These are phyloP conservation scores for Yarrowia galli DNA, from an alignment of 1,139 yeast species.

Conservation along the genomic window DNA sequence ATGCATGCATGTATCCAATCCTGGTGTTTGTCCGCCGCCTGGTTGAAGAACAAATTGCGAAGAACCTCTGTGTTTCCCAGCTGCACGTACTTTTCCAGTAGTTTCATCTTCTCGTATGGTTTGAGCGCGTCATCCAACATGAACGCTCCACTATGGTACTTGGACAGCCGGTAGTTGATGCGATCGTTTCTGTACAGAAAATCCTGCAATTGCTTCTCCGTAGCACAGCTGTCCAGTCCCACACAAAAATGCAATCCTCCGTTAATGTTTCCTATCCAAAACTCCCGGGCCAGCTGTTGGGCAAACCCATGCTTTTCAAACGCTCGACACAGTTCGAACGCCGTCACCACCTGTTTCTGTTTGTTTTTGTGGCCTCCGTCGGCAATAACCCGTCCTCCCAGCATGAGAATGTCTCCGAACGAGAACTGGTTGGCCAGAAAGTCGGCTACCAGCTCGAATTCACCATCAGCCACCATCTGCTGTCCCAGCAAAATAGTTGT, in stretches of 20 bases:
- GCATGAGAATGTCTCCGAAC: conserved; percentile 35
- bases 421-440: conserved; percentile 31
- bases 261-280: conserved; percentile 28
- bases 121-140: conserved; percentile 5
- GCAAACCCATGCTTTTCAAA: conserved; percentile 31
- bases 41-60: conserved; percentile 18
- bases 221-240: not conserved
- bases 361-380: conserved; percentile 10
- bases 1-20: conserved; percentile 19
- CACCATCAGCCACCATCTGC: conserved; percentile 30
- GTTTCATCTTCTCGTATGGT: conserved; percentile 23
- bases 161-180: conserved; percentile 9
- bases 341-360: conserved; percentile 5
- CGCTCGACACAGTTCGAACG: conserved; percentile 29
- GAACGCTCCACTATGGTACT: conserved; percentile 34
- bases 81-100: conserved; percentile 15
- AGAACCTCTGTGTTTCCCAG: conserved; percentile 6
- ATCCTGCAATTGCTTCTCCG: conserved; percentile 10
- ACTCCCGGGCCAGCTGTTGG: conserved; percentile 29
- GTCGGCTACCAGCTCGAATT: conserved; percentile 27
- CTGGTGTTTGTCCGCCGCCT: conserved; percentile 3
- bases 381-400: conserved; percentile 9
- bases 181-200: conserved; percentile 7
- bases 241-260: conserved; percentile 35
- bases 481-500: conserved; percentile 20